Evolutionary conservation across 495 filamentous ascomycete species (phyloP), one percentile per base, ranked within the genome.

Genomic region (Penicillium manginii): DNA sequence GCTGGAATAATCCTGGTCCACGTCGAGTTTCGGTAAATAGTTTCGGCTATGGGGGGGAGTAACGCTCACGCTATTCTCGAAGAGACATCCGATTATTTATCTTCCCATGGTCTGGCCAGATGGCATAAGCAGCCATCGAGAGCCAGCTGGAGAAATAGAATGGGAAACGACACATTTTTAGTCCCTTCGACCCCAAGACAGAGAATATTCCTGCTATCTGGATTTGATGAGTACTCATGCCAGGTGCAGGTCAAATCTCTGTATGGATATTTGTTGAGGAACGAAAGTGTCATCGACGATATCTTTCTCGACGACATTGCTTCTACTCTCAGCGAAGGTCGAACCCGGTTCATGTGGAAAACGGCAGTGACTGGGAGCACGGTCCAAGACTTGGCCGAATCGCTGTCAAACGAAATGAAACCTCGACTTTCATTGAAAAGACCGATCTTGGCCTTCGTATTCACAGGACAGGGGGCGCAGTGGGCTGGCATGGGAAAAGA

Each of bases 381-480:
- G 1, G 5, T 49, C 4, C 10, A 23, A 0, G 52, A 54, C 3
- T 19, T 72, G 2, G 51, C 50, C 32, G 42, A 26, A 11, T 31
- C 50, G 3, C 63, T 62, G 2, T 58, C 49, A n/a, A 37, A 4
- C 15, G 32, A 19, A 29, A 23, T n/a, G 35, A 18, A 37, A 19
- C 10, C n/a, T 33, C 43, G 58, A 51, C 11, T 32, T 39, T 11
- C 53, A 22, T 10, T 52, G 3, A 50, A 35, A 40, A 50, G 7
- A 11, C 63, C 58, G 2, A 54, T 1, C 1, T 17, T 59, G 32
- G 58, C 43, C 1, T 61, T 61, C 42, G 58, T 79, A 0, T 80
- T 81, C 55, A 81, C 78, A 1, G 78, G 78, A 4, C 78, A 81
- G 58, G 78, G 78, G 12, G 77, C 76, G 2, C 78, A 80, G 32